Evolutionary conservation across 2,329 filamentous ascomycete species (phyloP).

Genomic region (Tolypocladium amazonense): DNA sequence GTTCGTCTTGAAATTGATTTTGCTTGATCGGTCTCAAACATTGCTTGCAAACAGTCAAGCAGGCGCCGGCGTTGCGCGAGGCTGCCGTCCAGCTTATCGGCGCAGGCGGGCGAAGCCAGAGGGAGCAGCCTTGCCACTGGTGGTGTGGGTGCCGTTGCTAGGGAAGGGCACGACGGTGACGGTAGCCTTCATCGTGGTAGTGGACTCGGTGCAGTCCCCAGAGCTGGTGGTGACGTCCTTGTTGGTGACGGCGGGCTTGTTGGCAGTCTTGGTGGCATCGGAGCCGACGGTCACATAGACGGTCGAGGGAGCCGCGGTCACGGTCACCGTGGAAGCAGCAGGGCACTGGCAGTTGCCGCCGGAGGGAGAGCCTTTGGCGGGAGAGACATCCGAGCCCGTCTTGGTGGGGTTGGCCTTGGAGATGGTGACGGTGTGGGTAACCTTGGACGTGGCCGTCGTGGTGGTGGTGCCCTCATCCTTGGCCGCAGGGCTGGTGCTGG

Average conservation of each 20-base stretch:
- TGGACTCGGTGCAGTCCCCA: slow-evolving; percentile 10
- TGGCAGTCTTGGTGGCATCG: slow-evolving; percentile 9
- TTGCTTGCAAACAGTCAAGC: not conserved
- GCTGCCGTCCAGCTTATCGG: slow-evolving; percentile 15
- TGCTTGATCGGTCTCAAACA: not conserved
- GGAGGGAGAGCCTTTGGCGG: slow-evolving; percentile 3
- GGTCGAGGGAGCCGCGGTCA: slow-evolving; percentile 21
- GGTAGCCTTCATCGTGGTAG: slow-evolving; percentile 17
- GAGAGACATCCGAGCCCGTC: not conserved
- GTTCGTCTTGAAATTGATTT: not conserved
- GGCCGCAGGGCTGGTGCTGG: not conserved
- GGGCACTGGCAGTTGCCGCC: slow-evolving; percentile 7
- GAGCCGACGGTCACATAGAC: slow-evolving; percentile 23
- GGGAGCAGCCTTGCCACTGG: slow-evolving; percentile 20
- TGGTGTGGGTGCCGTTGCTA: slow-evolving; percentile 23
- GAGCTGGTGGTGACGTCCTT: slow-evolving; percentile 7
- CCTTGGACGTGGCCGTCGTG: slow-evolving; percentile 24
- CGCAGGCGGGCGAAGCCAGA: slow-evolving; percentile 23
- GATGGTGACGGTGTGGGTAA: slow-evolving; percentile 24
- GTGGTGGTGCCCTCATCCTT: slow-evolving; percentile 23
- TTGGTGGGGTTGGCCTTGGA: not conserved
- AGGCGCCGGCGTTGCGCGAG: not conserved
- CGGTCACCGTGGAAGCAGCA: slow-evolving; percentile 13
- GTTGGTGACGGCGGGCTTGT: slow-evolving; percentile 12
- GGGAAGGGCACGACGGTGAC: slow-evolving; percentile 32